Evolutionary conservation across 352 stramenopile species (phyloP).

Genomic region (Pythium phragmiticola): DNA sequence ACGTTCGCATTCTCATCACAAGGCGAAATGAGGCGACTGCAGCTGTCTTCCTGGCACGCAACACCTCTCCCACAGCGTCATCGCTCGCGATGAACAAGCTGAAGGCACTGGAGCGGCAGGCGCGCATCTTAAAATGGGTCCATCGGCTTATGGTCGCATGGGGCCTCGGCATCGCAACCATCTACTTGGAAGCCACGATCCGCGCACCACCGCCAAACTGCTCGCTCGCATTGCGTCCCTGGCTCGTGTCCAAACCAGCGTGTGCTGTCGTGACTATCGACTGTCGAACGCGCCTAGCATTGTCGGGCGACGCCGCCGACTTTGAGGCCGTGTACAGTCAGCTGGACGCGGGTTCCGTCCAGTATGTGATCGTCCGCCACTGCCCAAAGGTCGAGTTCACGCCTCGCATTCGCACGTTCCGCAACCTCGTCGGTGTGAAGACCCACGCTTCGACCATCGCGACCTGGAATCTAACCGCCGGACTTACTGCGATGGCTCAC

Average conservation of each 20-base stretch:
- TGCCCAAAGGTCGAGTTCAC: slow-evolving; percentile 16
- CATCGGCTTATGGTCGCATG: slow-evolving; percentile 6
- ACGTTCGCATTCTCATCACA: slow-evolving; percentile 28
- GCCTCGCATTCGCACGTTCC: slow-evolving; percentile 3
- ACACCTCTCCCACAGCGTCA: not conserved
- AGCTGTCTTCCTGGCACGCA: not conserved
- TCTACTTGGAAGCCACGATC: slow-evolving; percentile 25
- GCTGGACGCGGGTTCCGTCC: slow-evolving; percentile 1
- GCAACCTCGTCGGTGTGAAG: slow-evolving; percentile 16
- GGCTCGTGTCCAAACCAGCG: slow-evolving; percentile 23
- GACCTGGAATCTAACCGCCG: slow-evolving; percentile 1
- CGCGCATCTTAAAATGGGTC: slow-evolving; percentile 4
- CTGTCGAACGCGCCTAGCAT: not conserved
- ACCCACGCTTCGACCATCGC: slow-evolving; percentile 22
- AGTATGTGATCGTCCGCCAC: slow-evolving; percentile 15
- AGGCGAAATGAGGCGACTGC: not conserved
- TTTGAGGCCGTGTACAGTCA: not conserved
- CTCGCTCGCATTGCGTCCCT: slow-evolving; percentile 32
- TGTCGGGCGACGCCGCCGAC: not conserved
- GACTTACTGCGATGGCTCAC: not conserved
- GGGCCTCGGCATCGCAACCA: slow-evolving; percentile 21
- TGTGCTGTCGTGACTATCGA: slow-evolving; percentile 31
- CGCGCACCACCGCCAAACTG: slow-evolving; percentile 15
- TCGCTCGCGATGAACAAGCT: not conserved
- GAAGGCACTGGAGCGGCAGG: not conserved